Evolutionary conservation across 805 yeast genomes (phyloP).

Genomic region (Kregervanrija fluxuum): DNA sequence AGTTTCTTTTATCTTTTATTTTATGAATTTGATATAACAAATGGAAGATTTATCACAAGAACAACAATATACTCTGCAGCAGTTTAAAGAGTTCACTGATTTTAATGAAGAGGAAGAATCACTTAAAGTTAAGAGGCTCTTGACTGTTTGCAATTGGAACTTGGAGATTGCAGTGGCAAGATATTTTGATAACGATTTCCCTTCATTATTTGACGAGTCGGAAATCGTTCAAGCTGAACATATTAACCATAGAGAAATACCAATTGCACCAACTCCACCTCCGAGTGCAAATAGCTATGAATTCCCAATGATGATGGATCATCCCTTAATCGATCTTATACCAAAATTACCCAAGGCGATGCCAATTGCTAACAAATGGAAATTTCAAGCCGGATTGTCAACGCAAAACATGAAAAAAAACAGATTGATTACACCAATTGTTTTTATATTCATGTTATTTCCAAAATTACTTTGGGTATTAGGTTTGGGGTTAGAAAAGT

Average conservation of each 20-base stretch:
- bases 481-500: conserved; percentile 30
- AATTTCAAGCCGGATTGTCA: conserved; percentile 24
- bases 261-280: background rate
- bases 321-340: conserved; percentile 4
- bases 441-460: conserved; percentile 46
- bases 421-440: conserved; percentile 29
- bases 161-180: conserved; percentile 54
- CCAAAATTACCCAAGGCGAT: conserved; percentile 31
- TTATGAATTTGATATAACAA: background rate
- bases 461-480: conserved; percentile 42
- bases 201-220: conserved; percentile 18
- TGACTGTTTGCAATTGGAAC: conserved; percentile 51
- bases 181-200: conserved; percentile 52
- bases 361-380: conserved; percentile 31
- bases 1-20: too few species aligned
- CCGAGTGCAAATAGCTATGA: too few species aligned
- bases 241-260: background rate
- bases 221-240: background rate
- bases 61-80: conserved; percentile 37
- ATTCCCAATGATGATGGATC: background rate
- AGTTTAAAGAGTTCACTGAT: conserved; percentile 44
- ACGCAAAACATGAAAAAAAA: background rate
- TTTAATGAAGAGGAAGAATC: conserved; percentile 38
- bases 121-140: conserved; percentile 37
- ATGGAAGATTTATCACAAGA: conserved; percentile 24